Evolutionary conservation across 352 stramenopile genomes (phyloP).

Genomic region (Plasmopara halstedii): DNA sequence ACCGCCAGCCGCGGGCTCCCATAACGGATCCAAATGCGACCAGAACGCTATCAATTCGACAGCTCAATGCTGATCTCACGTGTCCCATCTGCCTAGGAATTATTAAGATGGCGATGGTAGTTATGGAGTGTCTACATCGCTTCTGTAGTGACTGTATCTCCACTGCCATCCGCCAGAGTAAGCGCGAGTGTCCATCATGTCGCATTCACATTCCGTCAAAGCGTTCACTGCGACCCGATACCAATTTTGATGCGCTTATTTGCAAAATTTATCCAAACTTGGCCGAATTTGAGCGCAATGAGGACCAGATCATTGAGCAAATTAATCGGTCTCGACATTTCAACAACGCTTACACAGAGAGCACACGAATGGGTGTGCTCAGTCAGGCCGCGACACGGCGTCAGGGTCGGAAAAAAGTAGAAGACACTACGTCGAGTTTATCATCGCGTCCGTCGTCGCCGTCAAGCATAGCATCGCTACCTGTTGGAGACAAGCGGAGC

Average conservation of each 20-base stretch:
- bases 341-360: conserved; percentile 75
- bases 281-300: conserved; percentile 64
- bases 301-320: conserved; percentile 76
- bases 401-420: conserved; percentile 27
- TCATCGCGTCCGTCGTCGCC: conserved; percentile 23
- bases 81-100: conserved; percentile 87
- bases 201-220: conserved; percentile 86
- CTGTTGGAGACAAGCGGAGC: conserved; percentile 27
- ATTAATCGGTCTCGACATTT: conserved; percentile 75
- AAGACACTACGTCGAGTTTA: conserved; percentile 3
- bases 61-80: conserved; percentile 77
- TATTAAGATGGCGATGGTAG: conserved; percentile 75
- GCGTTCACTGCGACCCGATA: conserved; percentile 71
- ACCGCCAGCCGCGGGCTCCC: conserved; percentile 65
- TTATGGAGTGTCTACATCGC: conserved; percentile 89
- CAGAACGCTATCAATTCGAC: conserved; percentile 51
- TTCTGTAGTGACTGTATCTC: conserved; percentile 89
- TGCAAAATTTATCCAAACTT: conserved; percentile 81
- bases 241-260: conserved; percentile 84
- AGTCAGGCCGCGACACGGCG: conserved; percentile 59
- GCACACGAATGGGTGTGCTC: conserved; percentile 57
- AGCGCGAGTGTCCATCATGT: conserved; percentile 85
- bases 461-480: conserved; percentile 14
- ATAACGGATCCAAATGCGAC: conserved; percentile 47
- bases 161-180: conserved; percentile 74